Base-by-base conservation (phyloP, 176 grass and related monocot species). In the Oryza officinalis region DNA sequence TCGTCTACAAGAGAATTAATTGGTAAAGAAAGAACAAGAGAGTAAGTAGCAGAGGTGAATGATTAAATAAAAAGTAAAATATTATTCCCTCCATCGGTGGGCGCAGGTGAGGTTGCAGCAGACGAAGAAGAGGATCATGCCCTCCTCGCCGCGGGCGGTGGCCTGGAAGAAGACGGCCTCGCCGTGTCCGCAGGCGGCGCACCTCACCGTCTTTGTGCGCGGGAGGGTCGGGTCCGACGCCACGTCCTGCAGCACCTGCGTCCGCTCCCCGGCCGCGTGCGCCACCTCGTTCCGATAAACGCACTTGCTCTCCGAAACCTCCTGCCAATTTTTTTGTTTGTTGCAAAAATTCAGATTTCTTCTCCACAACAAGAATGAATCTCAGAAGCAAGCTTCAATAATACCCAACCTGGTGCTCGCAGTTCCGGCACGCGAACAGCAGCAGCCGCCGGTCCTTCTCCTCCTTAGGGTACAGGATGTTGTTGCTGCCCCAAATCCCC, bases 81-180 rank as follows among this genome's bases (percentile, higher is more conserved):
- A 33, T 33, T 6, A 59, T 52, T 91, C 86, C 73, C 86, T 88
- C 89, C 89, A 91, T n/a, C 86, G 78, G 77, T 91, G 28, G 6
- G 82, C 89, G 9, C 90, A 91, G n/a, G 84, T 41, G 8, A 49
- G 72, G 72, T 80, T 91, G 86, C 89, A 88, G 86, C 90, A 91
- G 23, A 91, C 86, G 70, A 88, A 91, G 78, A 91, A 91, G 13
- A 91, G 72, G 60, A 82, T 88, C 90, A 91, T 85, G 59, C 90
- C 89, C 30, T 91, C 89, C 86, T 91, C 90, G 28, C 89, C 89
- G 81, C 89, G 88, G 9, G 89, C 81, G 0, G 86, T 85, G 28
- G 89, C 82, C 89, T 94, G 89, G 77, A 94, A 92, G 87, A 87
- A 94, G n/a, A 92, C 92, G 1, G 89, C 92, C 83, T 94, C 89